Conservation (phyloP, 2,329 filamentous ascomycete species). For the Phaeophleospora eucalypticola region DNA sequence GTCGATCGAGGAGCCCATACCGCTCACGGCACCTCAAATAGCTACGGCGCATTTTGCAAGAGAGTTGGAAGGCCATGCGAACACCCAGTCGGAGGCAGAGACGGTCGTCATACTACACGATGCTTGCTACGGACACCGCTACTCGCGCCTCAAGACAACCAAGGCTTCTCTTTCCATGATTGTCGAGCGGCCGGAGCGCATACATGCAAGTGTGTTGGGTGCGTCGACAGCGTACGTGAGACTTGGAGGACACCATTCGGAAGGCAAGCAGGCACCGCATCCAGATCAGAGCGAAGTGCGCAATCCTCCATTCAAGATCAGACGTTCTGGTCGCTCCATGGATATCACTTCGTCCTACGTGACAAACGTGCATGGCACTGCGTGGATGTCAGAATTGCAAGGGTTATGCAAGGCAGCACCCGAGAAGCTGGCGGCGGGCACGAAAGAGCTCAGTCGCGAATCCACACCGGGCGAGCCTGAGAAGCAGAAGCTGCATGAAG, state of each 20-base stretch:
- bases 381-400: slow-evolving; percentile 91
- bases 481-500: slow-evolving; percentile 70
- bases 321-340: slow-evolving; percentile 70
- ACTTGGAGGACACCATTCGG: slow-evolving; percentile 74
- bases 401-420: slow-evolving; percentile 79
- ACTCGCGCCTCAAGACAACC: slow-evolving; percentile 73
- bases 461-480: slow-evolving; percentile 36
- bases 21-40: slow-evolving; percentile 28
- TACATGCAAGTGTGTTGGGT: slow-evolving; percentile 78
- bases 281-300: slow-evolving; percentile 53
- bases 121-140: slow-evolving; percentile 91
- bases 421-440: slow-evolving; percentile 68
- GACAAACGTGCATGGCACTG: slow-evolving; percentile 82
- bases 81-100: slow-evolving; percentile 44
- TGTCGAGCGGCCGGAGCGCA: slow-evolving; percentile 87
- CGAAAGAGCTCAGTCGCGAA: slow-evolving; percentile 68
- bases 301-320: slow-evolving; percentile 72
- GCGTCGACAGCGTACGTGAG: slow-evolving; percentile 84
- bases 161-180: slow-evolving; percentile 71
- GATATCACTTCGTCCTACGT: slow-evolving; percentile 71
- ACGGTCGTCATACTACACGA: slow-evolving; percentile 87
- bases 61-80: slow-evolving; percentile 63
- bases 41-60: slow-evolving; percentile 58
- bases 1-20: slow-evolving; percentile 30
- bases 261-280: slow-evolving; percentile 63